Conservation (phyloP, 2,329 filamentous ascomycete genomes). For the Sclerotinia glacialis region DNA sequence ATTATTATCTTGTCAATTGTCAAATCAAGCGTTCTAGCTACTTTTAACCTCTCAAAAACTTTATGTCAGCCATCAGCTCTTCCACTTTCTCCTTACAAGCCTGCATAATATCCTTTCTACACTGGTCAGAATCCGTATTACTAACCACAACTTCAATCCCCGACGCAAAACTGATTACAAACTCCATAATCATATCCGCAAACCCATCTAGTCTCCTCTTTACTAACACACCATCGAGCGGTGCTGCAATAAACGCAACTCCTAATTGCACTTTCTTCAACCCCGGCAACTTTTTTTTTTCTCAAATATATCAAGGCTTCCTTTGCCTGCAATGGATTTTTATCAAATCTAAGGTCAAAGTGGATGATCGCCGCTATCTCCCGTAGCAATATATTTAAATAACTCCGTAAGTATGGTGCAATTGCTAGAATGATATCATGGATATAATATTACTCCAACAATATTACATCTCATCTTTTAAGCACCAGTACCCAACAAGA, state of each 20-base stretch:
- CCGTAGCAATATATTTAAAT: no score
- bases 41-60: no score
- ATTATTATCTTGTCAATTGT: no score
- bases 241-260: not conserved
- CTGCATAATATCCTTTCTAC: not conserved
- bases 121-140: not conserved
- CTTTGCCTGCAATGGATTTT: not conserved
- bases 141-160: not conserved
- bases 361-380: not conserved
- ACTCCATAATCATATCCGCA: not conserved
- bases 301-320: constrained; percentile 1
- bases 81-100: not conserved
- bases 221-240: not conserved
- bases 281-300: not conserved
- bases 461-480: no score
- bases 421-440: not conserved
- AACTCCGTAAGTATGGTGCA: not conserved
- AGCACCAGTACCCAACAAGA: no score
- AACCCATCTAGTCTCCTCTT: not conserved
- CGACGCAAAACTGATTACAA: not conserved
- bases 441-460: no score
- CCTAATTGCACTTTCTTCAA: not conserved
- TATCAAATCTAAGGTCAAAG: not conserved
- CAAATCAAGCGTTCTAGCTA: no score
- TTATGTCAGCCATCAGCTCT: no score